Base-by-base conservation (phyloP, 1,139 yeast genomes). In the Chernovozyma aurita region DNA sequence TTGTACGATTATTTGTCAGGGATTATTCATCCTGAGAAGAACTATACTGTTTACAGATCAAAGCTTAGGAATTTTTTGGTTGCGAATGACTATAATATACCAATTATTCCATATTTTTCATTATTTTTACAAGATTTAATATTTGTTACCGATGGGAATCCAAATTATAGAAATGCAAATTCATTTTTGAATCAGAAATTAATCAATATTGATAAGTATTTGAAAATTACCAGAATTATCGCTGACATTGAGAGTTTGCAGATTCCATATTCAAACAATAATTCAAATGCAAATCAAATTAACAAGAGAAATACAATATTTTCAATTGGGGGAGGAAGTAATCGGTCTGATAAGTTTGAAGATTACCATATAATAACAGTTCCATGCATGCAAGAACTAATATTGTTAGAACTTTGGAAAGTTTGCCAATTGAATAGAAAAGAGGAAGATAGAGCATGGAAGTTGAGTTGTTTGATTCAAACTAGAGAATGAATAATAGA, bases 71-170 rank as follows among this genome's bases (percentile, higher is more conserved):
- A 75, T 47, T 73, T 80, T 36, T 61, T 80, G 41, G 52, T 57
- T 40, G 62, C 75, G 13, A 67, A 72, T 33, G 82, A 77, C 32
- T 72, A 76, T 42, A 61, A 71, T 30, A 63, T 80, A 18, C 94
- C 95, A 0, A 77, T 83, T 32, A 92, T 88, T 18, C 97, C 97
- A 5, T 90, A 86, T 55, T 72, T 88, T 42, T 87, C 94, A 28
- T 64, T 88, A 39, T 86, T 85, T 53, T 65, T 88, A 34, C 95
- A 87, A 53, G 97, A 90, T 57, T 65, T 90, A 50, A 87, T 95
- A 0, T 85, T 88, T 61, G 80, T 87, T 18, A 79, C 81, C 34
- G 97, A 90, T 50, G 97, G 97, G 15, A 88, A 87, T 55, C 76
- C 87, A 26, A 81, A 75, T 47, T 77, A 72, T 51, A 66, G 88